Percentiles rank a stretch among this genome's conserved stretches.
Conservation (phyloP, 2,329 filamentous ascomycete species). For the Aspergillus flavus region DNA sequence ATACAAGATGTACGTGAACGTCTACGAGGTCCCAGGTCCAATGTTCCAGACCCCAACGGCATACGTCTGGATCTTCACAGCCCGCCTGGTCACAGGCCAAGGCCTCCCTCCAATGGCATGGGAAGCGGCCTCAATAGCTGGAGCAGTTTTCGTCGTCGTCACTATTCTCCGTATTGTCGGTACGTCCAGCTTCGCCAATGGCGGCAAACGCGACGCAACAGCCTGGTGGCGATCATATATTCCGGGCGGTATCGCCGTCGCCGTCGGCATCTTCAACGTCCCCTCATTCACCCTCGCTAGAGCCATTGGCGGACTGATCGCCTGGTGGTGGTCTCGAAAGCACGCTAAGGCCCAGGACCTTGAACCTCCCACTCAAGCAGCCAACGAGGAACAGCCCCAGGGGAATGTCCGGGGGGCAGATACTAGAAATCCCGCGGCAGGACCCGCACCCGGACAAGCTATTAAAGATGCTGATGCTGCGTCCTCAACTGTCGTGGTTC, state of each 20-base stretch:
- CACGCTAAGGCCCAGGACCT: constrained; percentile 18
- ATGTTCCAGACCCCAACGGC: constrained; percentile 93
- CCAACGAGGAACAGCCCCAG: neutral
- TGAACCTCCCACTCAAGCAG: neutral
- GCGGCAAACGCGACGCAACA: constrained; percentile 40
- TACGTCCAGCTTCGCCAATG: constrained; percentile 36
- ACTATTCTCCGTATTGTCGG: constrained; percentile 70
- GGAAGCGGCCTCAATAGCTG: constrained; percentile 77
- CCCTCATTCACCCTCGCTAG: constrained; percentile 92
- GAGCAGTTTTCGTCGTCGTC: constrained; percentile 68
- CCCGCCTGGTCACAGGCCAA: constrained; percentile 85
- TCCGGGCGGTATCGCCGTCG: constrained; percentile 93
- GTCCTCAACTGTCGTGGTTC: constrained; percentile 74
- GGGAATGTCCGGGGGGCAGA: neutral
- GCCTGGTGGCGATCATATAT: constrained; percentile 71
- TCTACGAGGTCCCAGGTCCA: constrained; percentile 85
- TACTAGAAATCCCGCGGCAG: neutral
- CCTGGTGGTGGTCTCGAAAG: constrained; percentile 73
- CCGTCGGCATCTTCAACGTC: constrained; percentile 97
- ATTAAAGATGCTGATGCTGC: constrained; percentile 37
- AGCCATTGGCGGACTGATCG: constrained; percentile 74
- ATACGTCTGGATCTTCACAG: constrained; percentile 97
- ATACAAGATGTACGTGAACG: constrained; percentile 85
- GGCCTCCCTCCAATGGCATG: constrained; percentile 82
- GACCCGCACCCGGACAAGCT: constrained; percentile 45